Base-by-base conservation (phyloP, 176 grass and related monocot species). In the Zoysia japonica region DNA sequence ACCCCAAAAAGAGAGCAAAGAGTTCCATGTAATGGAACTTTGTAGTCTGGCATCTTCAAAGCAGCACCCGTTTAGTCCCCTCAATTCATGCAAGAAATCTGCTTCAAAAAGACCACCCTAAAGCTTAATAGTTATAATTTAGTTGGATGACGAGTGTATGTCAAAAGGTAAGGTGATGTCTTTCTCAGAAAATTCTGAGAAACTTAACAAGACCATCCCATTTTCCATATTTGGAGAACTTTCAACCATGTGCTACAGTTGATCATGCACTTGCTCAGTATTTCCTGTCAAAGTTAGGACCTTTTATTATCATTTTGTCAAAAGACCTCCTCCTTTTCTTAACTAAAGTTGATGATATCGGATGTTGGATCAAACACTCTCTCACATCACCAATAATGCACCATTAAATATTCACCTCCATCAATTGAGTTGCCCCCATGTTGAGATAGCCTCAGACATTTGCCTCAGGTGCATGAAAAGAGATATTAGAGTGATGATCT, bases 361-460 rank as follows among this genome's bases (percentile, higher is more conserved):
- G 74, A 67, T 85, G 69, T 74, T 39, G 42, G 19, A 71, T 15
- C 81, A 57, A 83, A 75, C 49, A 67, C 40, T 64, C 74, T 64
- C 82, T 46, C 37, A 53, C 82, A 73, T 48, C 48, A 72, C 68
- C 76, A 85, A 85, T 72, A 65, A 79, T 67, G 48, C 76, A 78
- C 75, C 51, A 76, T 77, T 70, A 45, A 74, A 73, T 66, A 49
- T 57, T 73, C 7, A 6, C 28, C 46, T 47, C 49, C 44, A 72
- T 79, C 41, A 74, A 82, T 52, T 65, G 57, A 55, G 39, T 43
- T 41, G 42, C 49, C 39, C 20, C 43, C 13, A 1, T 62, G 75
- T 49, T 35, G 43, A 65, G 7, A 73, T 52, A 74, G 2, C 35
- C 4, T 52, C 0, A 54, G 14, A 67, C 41, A 79, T 79, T 79